Conservation (phyloP, 768 basidiomycete genomes). For the Nidularia pulvinata region DNA sequence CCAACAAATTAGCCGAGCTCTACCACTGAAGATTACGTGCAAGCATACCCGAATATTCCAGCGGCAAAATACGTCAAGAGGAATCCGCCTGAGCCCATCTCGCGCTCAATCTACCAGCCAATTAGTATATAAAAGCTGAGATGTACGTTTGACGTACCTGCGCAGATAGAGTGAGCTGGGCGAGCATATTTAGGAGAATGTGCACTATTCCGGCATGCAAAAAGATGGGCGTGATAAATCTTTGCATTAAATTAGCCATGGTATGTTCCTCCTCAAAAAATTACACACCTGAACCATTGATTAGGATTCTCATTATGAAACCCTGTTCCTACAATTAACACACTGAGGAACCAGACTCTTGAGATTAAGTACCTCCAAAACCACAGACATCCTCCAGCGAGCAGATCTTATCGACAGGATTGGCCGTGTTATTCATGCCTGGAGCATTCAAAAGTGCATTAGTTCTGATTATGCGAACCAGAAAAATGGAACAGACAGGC, state of each 20-base stretch:
- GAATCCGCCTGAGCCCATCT: conserved; percentile 91
- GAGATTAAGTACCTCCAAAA: conserved; percentile 64
- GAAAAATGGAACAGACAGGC: conserved; percentile 46
- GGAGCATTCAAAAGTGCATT: too few relatives aligned
- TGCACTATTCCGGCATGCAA: conserved; percentile 98
- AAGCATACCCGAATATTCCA: conserved; percentile 84
- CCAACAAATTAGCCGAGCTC: too few relatives aligned
- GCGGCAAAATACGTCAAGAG: conserved; percentile 85
- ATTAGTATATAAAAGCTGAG: background rate
- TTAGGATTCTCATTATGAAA: conserved; percentile 40
- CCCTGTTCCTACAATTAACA: conserved; percentile 19
- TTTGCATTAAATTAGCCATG: conserved; percentile 20
- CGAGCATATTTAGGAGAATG: conserved; percentile 86
- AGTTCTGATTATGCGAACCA: too few relatives aligned
- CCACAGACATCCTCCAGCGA: conserved; percentile 84
- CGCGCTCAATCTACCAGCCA: conserved; percentile 71
- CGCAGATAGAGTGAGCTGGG: conserved; percentile 77
- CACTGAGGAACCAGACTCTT: background rate
- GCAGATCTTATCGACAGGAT: conserved; percentile 70
- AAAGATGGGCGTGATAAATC: conserved; percentile 89
- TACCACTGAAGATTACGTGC: too few relatives aligned
- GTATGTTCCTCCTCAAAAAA: conserved; percentile 1
- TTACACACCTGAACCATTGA: conserved; percentile 45
- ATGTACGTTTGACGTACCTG: conserved; percentile 44
- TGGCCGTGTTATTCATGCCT: conserved; percentile 86